Evolutionary conservation across 108 stramenopile species (phyloP), one percentile per base, ranked within the genome.

Genomic region (Discostella stelligeroides): DNA sequence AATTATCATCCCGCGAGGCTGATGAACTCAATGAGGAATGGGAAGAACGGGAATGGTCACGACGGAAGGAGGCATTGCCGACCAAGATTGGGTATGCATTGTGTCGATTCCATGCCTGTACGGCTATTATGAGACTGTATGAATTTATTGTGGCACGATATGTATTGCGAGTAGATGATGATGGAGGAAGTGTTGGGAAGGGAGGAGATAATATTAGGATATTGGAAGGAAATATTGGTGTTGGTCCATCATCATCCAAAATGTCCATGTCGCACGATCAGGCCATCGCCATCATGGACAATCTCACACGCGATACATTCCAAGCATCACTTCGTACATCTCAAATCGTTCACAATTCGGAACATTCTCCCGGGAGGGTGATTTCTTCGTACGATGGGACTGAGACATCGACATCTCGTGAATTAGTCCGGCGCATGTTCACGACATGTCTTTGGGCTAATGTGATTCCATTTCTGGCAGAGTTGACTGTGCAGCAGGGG

Each of bases 371-470:
- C 37, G 81, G 81, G 18, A 82, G 63, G 34, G 79, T 79, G n/a
- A 30, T 72, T 29, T 63, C 71, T 18, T 47, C 67, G 18, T 39
- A 25, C 2, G n/a, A 72, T 68, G 79, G 79, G 18, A 53, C 45
- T 41, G 79, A 79, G 34, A 72, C 71, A 21, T 57, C 79, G 7
- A 72, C 79, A 15, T 42, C 63, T 30, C 50, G 66, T 24, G 75
- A 81, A 34, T 10, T 76, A n/a, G 45, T 56, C n/a, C 57, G 46
- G 11, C 68, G 75, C 39, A 82, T 82, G 81, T 76, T 79, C 58
- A 56, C 76, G 21, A 82, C 81, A 9, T 82, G 81, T 56, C 25
- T 82, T 13, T 82, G 76, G 76, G 81, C 81, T 7, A 82, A 82
- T 24, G 38, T 73, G 5, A 78, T 78, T 41, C 76, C 76, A n/a